Base-by-base conservation (phyloP, 1,284 basidiomycete genomes). In the Ceratobasidium sp. region DNA sequence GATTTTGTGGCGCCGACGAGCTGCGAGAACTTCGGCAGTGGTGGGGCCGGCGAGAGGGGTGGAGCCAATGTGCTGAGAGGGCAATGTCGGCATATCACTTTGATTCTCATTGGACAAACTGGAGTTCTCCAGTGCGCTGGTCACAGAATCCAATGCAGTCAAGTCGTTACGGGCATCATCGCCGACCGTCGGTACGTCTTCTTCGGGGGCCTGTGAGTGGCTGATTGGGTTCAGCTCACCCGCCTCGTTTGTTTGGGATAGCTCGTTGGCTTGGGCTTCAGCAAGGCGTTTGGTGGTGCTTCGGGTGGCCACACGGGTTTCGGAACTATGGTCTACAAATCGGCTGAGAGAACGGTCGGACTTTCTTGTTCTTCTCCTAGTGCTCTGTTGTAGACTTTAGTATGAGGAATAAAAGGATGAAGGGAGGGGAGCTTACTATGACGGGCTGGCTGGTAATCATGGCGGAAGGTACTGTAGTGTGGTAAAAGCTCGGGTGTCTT, bases 361-460 rank as follows among this genome's bases (percentile, higher is more conserved):
- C 18, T 8, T 21, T 26, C 41, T 60, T 23, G 34, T 41, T 36
- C 48, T 65, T 53, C n/a, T 65, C 36, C 62, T 65, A 8, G 30
- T 32, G 23, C 48, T 48, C 46, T 65, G 10, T 18, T 3, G 3
- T 12, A 45, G 50, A 32, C 21, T 2, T 28, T 4, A 1, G 23
- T 62, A 12, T 45, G 60, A 9, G 3, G 23, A 9, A 14, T 34
- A 18, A 23, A 18, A 21, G 8, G 26, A 62, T 14, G 23, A 4
- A 12, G 46, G 3, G 23, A 48, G 21, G 30, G n/a, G 6, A 36
- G n/a, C 43, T 18, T 9, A 65, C 62, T 1, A 53, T 34, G 36
- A 65, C 53, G 34, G 62, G 48, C 21, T 65, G 62, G 26, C 62
- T 65, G 34, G 48, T 9, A 50, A 41, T 50, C 62, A 65, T 65